Base-by-base conservation (phyloP, 176 grass and related monocot genomes). In the Hsuehochloa calcarea region DNA sequence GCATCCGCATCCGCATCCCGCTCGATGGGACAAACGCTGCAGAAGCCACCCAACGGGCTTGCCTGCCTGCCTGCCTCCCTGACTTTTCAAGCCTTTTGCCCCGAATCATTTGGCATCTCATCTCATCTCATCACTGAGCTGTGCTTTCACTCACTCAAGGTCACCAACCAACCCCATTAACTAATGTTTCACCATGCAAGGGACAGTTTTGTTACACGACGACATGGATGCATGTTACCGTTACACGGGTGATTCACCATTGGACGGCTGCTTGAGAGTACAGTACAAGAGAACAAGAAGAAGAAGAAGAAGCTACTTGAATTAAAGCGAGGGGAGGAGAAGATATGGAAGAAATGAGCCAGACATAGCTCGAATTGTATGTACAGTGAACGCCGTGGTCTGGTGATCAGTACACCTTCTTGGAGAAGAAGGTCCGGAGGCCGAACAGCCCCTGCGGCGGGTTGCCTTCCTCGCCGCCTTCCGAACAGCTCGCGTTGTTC, bases 371-470 rank as follows among this genome's bases (percentile, higher is more conserved):
- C 78, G 25, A 82, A 62, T 75, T 15, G 69, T 84, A 87, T 91
- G 80, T 84, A 87, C 85, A 91, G 40, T 68, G 22, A 4, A 27
- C 54, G 80, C 3, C 39, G 11, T 19, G 16, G 43, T 15, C 0
- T 37, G 50, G 4, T 8, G 31, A 86, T 93, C 85, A 97, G 89
- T 89, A 85, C 54, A 94, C 91, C 93, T 96, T 96, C 96, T 96
- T 96, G 80, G 93, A 94, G 88, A 99, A 99, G 76, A 96, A 94
- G 27, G 96, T 91, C 75, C 88, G 85, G 44, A 99, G 89, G 12
- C 85, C 94, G 79, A 95, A 92, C 23, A 89, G 86, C 37, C 83
- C 84, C 60, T 74, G 72, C 79, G 83, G 70, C 25, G 80, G 70
- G 19, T 58, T 90, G 0, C 69, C 85, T 70, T 90, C 85, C 43